phyloP scores from a whole-genome alignment of 371 early-diverging fungal genomes.

The Mucor mucedo region DNA sequence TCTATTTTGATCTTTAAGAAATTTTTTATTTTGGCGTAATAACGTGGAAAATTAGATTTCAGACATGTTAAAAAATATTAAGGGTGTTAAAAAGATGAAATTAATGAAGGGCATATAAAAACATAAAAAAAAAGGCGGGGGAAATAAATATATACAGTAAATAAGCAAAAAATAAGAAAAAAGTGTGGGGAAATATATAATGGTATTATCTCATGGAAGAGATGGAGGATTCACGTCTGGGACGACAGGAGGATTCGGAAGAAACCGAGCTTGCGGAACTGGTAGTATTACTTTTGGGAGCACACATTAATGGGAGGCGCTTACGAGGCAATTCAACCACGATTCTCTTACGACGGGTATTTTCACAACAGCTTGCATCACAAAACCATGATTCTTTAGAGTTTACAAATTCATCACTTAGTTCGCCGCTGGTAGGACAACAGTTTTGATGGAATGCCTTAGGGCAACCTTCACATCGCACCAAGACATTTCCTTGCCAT shows the following conservation, averaged over 20 bases:
- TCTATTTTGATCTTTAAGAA: background rate
- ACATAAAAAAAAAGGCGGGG: background rate
- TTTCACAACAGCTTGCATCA: constrained; percentile 71
- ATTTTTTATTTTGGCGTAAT: background rate
- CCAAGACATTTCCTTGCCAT: constrained; percentile 65
- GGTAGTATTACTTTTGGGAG: constrained; percentile 46
- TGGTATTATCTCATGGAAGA: background rate
- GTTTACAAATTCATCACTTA: constrained; percentile 56
- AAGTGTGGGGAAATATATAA: background rate
- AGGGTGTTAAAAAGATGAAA: background rate
- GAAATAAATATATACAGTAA: background rate
- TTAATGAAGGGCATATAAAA: background rate
- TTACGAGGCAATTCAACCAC: constrained; percentile 72
- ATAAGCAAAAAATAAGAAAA: background rate
- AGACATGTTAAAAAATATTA: background rate
- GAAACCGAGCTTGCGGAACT: background rate
- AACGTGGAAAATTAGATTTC: constrained; percentile 1
- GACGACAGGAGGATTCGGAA: constrained; percentile 3
- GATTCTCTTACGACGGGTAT: constrained; percentile 61
- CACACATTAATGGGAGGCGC: constrained; percentile 71
- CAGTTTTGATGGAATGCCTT: constrained; percentile 84
- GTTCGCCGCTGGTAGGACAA: constrained; percentile 39
- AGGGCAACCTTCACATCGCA: constrained; percentile 88
- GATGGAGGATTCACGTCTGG: constrained; percentile 3
- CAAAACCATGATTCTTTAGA: constrained; percentile 73